These are phyloP conservation scores for Aspergillus fructus DNA, from an alignment of 2,329 filamentous ascomycete genomes.

Conservation along the genomic window DNA sequence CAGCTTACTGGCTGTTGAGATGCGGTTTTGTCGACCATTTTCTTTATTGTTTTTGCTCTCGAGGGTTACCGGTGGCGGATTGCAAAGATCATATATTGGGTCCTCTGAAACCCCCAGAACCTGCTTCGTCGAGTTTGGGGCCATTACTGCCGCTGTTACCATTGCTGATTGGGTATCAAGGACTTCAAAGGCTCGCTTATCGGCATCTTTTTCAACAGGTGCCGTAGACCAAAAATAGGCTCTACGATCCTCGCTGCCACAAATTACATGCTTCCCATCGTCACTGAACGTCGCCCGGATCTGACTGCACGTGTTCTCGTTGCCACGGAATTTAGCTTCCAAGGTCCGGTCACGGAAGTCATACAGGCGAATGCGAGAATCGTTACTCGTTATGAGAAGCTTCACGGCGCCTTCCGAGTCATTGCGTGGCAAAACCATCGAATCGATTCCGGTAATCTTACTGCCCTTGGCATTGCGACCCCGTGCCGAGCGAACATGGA, in stretches of 20 bases:
- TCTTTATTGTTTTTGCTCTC: conserved; percentile 57
- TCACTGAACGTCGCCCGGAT: conserved; percentile 88
- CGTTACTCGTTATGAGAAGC: conserved; percentile 88
- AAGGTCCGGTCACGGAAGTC: conserved; percentile 80
- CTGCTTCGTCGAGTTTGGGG: conserved; percentile 74
- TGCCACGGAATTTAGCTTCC: conserved; percentile 86
- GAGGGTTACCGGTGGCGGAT: conserved; percentile 84
- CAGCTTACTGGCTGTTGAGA: conserved; percentile 37
- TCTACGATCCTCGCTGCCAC: conserved; percentile 87
- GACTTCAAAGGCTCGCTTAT: conserved; percentile 80
- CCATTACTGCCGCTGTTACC: conserved; percentile 85
- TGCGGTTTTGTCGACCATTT: conserved; percentile 17
- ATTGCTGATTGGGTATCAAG: conserved; percentile 89
- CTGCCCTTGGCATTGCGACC: conserved; percentile 94
- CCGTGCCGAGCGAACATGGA: conserved; percentile 88
- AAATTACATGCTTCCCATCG: conserved; percentile 81
- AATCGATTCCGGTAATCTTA: conserved; percentile 94
- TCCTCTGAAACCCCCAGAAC: conserved; percentile 79
- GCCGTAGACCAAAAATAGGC: conserved; percentile 86
- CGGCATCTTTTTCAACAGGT: conserved; percentile 64
- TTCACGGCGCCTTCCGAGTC: conserved; percentile 68
- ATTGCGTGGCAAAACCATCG: conserved; percentile 60
- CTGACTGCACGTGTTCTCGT: conserved; percentile 86
- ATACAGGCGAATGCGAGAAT: conserved; percentile 88
- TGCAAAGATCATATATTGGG: conserved; percentile 94